Evolutionary conservation across 306 rosid species (phyloP), one percentile per base, ranked within the genome.

Genomic region (Hylodesmum podocarpum): DNA sequence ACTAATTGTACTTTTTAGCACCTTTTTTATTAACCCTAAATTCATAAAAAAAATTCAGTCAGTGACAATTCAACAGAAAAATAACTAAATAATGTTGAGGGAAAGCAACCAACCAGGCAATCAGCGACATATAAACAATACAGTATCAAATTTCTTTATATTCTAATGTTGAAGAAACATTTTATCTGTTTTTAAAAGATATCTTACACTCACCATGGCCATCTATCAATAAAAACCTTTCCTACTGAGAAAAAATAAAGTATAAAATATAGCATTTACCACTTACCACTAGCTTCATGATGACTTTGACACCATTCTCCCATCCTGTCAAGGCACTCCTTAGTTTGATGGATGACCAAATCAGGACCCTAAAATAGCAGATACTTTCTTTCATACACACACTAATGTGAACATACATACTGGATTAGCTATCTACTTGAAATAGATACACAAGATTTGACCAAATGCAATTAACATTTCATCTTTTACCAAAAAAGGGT

Each of bases 221-320:
- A 44, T 19, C 19, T 75, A 14, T 44, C n/a, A 64, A 36, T 19
- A 37, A 11, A 57, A 27, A 10, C 9, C 2, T 51, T 67, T 55
- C 15, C 75, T 37, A 50, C 11, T 43, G 59, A 68, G 39, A 72
- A 72, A 51, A 61, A 72, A 8, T 37, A 0, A 49, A 76, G 78
- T 43, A 62, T 53, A 72, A 59, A 73, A 28, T 24, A 46, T 54
- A 68, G 64, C 58, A 66, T 65, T 54, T 67, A 79, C 70, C 57
- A 64, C 97, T 89, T 87, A 95, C 98, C 98, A 84, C 98, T 95
- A 50, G 87, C 96, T 64, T 72, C 87, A 77, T 95, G 98, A 88
- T 95, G 98, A 75, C 66, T 89, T 79, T 85, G 93, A 84, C 98
- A 95, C 98, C 98, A 95, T 77, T 92, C 98, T 78, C 97, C 97